Percentiles rank a stretch among this genome's conserved stretches.
Evolutionary conservation across 1,284 basidiomycete species (phyloP).

Genomic region (Abortiporus biennis): DNA sequence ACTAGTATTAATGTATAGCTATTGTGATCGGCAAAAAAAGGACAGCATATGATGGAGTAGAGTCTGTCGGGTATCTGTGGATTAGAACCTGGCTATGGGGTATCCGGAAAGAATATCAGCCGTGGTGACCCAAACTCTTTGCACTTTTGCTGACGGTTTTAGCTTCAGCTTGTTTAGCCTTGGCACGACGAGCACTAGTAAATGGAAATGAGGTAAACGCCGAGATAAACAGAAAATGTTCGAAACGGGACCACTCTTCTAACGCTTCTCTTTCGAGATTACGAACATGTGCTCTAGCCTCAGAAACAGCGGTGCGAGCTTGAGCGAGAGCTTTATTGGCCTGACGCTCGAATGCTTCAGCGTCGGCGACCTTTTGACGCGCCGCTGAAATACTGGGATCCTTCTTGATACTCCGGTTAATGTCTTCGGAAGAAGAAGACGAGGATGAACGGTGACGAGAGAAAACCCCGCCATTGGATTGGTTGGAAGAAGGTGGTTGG

Average conservation of each 20-base stretch:
- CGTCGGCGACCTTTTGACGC: slow-evolving; percentile 45
- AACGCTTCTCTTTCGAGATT: slow-evolving; percentile 46
- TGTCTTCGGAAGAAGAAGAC: slow-evolving; percentile 15
- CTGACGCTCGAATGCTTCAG: slow-evolving; percentile 47
- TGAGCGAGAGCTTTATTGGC: slow-evolving; percentile 47
- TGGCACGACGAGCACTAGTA: slow-evolving; percentile 45
- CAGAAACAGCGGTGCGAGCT: slow-evolving; percentile 40
- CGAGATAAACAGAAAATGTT: not conserved
- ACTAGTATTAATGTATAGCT: too few species aligned
- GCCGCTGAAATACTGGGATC: slow-evolving; percentile 49
- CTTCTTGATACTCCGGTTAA: slow-evolving; percentile 17
- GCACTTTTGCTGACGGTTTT: slow-evolving; percentile 51
- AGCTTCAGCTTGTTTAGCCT: slow-evolving; percentile 51
- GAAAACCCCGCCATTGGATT: slow-evolving; percentile 21
- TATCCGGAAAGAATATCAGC: too few species aligned
- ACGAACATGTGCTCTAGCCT: slow-evolving; percentile 47
- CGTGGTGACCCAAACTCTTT: slow-evolving; percentile 49
- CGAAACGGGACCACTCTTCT: slow-evolving; percentile 41
- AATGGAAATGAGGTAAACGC: slow-evolving; percentile 5
- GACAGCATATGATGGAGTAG: too few species aligned
- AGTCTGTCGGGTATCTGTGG: too few species aligned
- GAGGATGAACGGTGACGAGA: slow-evolving; percentile 23
- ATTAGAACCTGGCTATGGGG: too few species aligned
- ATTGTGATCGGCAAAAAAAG: too few species aligned
- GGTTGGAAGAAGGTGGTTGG: slow-evolving; percentile 6